phyloP scores from a whole-genome alignment of 345 rosid species.

The Syzygium aromaticum region DNA sequence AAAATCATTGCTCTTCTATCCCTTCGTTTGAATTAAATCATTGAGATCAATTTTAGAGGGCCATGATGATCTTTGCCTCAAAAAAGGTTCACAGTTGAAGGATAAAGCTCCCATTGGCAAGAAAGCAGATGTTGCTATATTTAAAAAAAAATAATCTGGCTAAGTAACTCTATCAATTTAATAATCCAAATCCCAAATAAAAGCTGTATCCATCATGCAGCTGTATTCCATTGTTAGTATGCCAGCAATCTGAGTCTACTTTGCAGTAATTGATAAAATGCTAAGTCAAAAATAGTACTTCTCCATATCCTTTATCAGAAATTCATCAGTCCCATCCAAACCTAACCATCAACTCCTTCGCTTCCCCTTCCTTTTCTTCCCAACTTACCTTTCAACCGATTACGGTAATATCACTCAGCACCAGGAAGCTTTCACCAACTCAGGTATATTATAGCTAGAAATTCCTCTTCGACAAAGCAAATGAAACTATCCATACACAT shows the following conservation, averaged over 20 bases:
- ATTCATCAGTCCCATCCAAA: not conserved
- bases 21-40: not conserved
- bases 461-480: not conserved
- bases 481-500: not conserved
- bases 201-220: not conserved
- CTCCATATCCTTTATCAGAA: not conserved
- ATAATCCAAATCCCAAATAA: not conserved
- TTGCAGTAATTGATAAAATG: not conserved
- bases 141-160: not conserved
- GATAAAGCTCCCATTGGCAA: not conserved
- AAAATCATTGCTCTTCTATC: not conserved
- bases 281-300: not conserved
- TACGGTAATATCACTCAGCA: not conserved
- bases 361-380: not conserved
- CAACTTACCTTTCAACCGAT: not conserved
- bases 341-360: not conserved
- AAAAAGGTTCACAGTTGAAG: not conserved
- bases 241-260: not conserved
- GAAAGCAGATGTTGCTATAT: not conserved
- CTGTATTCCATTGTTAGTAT: not conserved
- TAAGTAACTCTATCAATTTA: not conserved
- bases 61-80: not conserved
- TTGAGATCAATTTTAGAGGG: not conserved
- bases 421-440: not conserved
- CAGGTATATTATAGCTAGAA: not conserved